A percentile compares a stretch with the other conserved stretches of the same genome.
phyloP scores from a whole-genome alignment of 2,329 filamentous ascomycete genomes.

The Dothiorella sarmentorum region DNA sequence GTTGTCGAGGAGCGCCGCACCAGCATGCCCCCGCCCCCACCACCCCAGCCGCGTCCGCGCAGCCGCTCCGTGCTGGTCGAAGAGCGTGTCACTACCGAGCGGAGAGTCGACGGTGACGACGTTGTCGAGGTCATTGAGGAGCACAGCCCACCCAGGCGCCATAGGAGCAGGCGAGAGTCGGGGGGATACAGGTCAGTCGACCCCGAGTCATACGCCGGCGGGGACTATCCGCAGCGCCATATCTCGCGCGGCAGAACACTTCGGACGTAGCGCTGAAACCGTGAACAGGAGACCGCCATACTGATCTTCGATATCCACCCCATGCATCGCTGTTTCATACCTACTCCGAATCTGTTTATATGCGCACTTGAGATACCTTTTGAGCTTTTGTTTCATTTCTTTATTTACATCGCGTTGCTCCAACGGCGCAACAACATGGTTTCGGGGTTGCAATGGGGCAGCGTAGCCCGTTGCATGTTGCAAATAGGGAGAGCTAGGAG shows the following conservation, averaged over 20 bases:
- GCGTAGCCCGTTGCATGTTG: neutral
- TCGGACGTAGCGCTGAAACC: neutral
- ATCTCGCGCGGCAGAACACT: conserved; percentile 21
- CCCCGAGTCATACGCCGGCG: conserved; percentile 39
- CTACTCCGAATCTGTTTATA: neutral
- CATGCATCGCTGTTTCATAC: too few relatives aligned
- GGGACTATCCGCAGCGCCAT: conserved; percentile 24
- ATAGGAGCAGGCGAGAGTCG: conserved; percentile 38
- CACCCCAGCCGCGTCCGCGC: conserved; percentile 27
- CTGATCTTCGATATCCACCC: too few relatives aligned
- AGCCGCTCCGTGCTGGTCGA: conserved; percentile 44
- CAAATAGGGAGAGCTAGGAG: neutral
- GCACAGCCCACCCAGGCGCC: conserved; percentile 42
- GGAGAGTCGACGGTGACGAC: conserved; percentile 48
- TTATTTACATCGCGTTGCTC: too few relatives aligned
- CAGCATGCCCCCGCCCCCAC: conserved; percentile 18
- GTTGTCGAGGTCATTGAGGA: conserved; percentile 60
- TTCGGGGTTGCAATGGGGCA: neutral
- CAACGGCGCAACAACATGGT: neutral
- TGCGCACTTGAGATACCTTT: neutral
- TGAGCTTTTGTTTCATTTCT: neutral
- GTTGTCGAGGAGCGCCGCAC: conserved; percentile 36
- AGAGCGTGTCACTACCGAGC: conserved; percentile 27
- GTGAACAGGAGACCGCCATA: conserved; percentile 9
- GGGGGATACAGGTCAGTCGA: conserved; percentile 50